Base-by-base conservation (phyloP, 73 alveolate species). In the Paramecium sexaurelia region DNA sequence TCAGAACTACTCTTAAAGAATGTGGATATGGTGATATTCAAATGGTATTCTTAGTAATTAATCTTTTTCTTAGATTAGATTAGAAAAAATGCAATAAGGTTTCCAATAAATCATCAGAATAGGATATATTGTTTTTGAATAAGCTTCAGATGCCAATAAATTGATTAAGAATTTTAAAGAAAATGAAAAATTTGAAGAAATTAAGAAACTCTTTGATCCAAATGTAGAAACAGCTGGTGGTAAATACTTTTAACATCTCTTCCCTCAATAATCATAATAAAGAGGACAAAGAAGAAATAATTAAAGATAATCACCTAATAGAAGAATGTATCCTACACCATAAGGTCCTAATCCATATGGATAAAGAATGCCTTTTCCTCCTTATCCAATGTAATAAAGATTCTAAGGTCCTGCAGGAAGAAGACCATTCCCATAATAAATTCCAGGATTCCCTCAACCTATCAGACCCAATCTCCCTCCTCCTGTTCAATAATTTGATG, bases 11-110 rank as follows among this genome's bases (percentile, higher is more conserved):
- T 40, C 73, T 78, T 19, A 78, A 78, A 0, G 90, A 78, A 43
- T 37, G 75, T 43, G 90, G 90, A 8, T 78, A 78, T 78, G 90
- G 75, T 19, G 90, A 78, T 45, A 45, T 78, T 17, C 27, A 41
- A 39, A 36, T 19, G 29, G 90, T 71, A 51, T 17, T 51, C 0
- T 8, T 20, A 35, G 13, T n/a, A 68, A 1, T 1, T 0, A 0
- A n/a, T 68, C 0, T 11, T 68, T 0, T 4, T 2, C 27, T 35
- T 35, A 71, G 86, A 17, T 78, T 27, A 75, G 88, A 75, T 39
- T 78, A 41, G 90, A 78, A 11, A 78, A 78, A 78, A 45, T 78
- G 68, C 19, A 78, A 78, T 41, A 78, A 41, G 68, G 75, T 15
- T 78, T 78, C 32, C 11, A 39, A 78, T 78, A 20, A 24, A 78